Conservation (phyloP, 2,329 filamentous ascomycete genomes). For the Ophiosphaerella herpotricha region DNA sequence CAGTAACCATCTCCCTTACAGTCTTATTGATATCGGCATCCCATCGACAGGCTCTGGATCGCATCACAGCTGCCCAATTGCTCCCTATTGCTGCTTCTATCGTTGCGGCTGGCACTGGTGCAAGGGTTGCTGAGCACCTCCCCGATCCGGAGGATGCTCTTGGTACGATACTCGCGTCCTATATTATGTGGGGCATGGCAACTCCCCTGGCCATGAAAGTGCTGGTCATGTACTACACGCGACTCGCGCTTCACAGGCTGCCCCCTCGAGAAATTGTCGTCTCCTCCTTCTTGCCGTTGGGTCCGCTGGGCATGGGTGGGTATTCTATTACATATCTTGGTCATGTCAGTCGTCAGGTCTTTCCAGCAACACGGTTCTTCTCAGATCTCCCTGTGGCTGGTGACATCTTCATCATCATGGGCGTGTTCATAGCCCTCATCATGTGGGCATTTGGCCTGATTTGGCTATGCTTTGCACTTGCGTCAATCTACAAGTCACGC, state of each 20-base stretch:
- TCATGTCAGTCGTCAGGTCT: conserved; percentile 48
- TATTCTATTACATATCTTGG: conserved; percentile 62
- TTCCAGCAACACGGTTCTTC: conserved; percentile 48
- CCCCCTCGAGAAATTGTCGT: conserved; percentile 70
- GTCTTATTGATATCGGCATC: conserved; percentile 58
- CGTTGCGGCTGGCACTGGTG: conserved; percentile 67
- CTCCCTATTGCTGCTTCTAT: conserved; percentile 70
- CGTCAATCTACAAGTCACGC: conserved; percentile 50
- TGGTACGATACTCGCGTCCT: conserved; percentile 66
- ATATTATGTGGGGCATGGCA: conserved; percentile 71
- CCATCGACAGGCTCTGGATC: conserved; percentile 34
- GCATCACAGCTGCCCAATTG: conserved; percentile 67
- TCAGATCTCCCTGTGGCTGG: conserved; percentile 50
- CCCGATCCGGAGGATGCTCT: conserved; percentile 60
- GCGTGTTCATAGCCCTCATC: conserved; percentile 57
- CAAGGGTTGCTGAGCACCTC: conserved; percentile 65
- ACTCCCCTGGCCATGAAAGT: conserved; percentile 65
- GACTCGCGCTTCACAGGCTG: conserved; percentile 68
- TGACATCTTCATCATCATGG: conserved; percentile 59
- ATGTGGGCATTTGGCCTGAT: conserved; percentile 63
- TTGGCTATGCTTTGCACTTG: conserved; percentile 60
- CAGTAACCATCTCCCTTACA: conserved; percentile 53
- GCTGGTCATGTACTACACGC: conserved; percentile 71
- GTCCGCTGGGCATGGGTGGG: conserved; percentile 69
- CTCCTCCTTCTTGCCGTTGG: conserved; percentile 69